Base-by-base conservation (phyloP, 1,284 basidiomycete species). In the Ustilago nuda region DNA sequence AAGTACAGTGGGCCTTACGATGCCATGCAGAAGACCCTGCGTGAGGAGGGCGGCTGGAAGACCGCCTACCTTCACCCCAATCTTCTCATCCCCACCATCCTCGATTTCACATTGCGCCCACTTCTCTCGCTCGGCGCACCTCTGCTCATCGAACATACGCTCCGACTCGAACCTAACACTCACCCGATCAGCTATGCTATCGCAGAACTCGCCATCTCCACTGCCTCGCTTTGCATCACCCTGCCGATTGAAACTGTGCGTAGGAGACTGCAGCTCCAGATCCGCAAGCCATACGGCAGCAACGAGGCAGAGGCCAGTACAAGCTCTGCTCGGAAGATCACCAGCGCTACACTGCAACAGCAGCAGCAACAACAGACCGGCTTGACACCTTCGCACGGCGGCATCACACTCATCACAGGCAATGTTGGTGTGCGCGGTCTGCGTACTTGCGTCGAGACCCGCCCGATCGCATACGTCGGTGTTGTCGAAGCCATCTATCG, bases 241-340 rank as follows among this genome's bases (percentile, higher is more conserved):
- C 88, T 98, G 27, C 96, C 96, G 0, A 91, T 99, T 80, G 96
- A 99, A 88, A 98, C 96, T 2, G 91, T 98, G 36, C 90, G 97
- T 33, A 89, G 93, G 72, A 89, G 96, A 67, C 87, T 99, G 62
- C 96, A 99, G 86, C 89, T 94, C 19, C 96, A 99, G 86, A 89
- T 84, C 32, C 84, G 87, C 48, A 82, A 80, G 32, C 61, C 62
- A 11, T 50, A 52, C 56, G 69, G 60, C 36, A 30, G 27, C 6
- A 54, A 33, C 30, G 17, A 41, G 0, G 63, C 37, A 8, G 53
- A 65, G 23, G 45, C 30, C 3, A 7, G 17, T 8, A 17, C 62
- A 3, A 52, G 37, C 45, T 46, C 58, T 9, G 46, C 63, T 17
- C 66, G 70, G 43, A 66, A 66, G 65, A 66, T 72, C 51, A 61